These are phyloP conservation scores for Penicillium salamii DNA, from an alignment of 495 filamentous ascomycete genomes.

Conservation along the genomic window DNA sequence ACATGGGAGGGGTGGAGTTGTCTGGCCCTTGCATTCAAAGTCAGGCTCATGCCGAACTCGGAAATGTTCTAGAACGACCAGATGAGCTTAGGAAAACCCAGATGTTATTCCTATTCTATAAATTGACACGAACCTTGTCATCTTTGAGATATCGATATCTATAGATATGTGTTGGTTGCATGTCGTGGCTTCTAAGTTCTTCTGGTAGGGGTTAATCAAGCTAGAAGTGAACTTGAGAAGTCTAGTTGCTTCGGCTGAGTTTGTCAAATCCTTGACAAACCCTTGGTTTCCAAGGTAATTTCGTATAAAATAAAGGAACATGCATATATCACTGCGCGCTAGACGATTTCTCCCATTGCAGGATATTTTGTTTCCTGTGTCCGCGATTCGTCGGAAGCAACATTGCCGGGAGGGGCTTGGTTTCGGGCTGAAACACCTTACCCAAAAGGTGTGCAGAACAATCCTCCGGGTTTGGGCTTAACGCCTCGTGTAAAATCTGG, in stretches of 20 bases:
- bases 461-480: neutral
- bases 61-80: neutral
- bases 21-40: slow-evolving; percentile 4
- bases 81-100: no score
- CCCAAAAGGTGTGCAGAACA: slow-evolving; percentile 13
- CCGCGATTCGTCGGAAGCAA: neutral
- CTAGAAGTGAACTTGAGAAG: no score
- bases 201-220: no score
- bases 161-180: neutral
- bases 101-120: neutral
- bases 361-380: slow-evolving; percentile 10
- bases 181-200: no score
- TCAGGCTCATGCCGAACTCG: neutral
- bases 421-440: slow-evolving; percentile 22
- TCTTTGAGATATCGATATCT: neutral
- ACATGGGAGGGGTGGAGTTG: slow-evolving; percentile 4
- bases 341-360: slow-evolving; percentile 13
- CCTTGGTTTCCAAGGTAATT: neutral
- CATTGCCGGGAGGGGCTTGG: slow-evolving; percentile 10
- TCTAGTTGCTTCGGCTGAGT: no score
- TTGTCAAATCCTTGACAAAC: neutral
- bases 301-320: neutral
- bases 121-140: no score
- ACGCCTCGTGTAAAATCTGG: slow-evolving; percentile 1
- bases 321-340: slow-evolving; percentile 1